A percentile compares a stretch with the other conserved stretches of the same genome.
These are phyloP conservation scores for Myriangium duriaei DNA, from an alignment of 2,329 filamentous ascomycete species.

Conservation along the genomic window DNA sequence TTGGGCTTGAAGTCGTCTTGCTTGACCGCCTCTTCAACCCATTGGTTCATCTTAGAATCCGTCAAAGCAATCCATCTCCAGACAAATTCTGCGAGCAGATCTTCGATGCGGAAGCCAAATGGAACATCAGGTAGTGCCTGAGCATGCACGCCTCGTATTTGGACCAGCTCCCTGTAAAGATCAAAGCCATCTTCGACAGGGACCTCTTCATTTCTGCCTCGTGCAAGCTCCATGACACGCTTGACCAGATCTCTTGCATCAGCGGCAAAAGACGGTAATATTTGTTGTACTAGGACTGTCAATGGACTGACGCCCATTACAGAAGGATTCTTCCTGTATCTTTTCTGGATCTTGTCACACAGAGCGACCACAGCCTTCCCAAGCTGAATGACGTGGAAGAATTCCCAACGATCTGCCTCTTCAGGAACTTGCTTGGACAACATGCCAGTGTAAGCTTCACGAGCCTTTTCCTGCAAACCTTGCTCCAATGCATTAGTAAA, in stretches of 20 bases:
- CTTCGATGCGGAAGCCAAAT: slow-evolving; percentile 82
- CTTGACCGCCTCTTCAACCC: slow-evolving; percentile 82
- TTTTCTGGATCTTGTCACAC: slow-evolving; percentile 79
- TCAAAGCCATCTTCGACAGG: slow-evolving; percentile 88
- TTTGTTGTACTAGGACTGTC: slow-evolving; percentile 64
- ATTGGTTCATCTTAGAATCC: slow-evolving; percentile 64
- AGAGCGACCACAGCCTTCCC: slow-evolving; percentile 76
- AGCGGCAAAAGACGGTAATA: slow-evolving; percentile 80
- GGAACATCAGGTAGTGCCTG: slow-evolving; percentile 57
- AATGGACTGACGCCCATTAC: slow-evolving; percentile 65
- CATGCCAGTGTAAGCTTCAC: slow-evolving; percentile 65
- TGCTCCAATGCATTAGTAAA: slow-evolving; percentile 62
- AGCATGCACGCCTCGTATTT: slow-evolving; percentile 69
- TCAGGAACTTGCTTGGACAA: slow-evolving; percentile 70
- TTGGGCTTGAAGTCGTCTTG: slow-evolving; percentile 77
- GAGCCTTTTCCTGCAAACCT: slow-evolving; percentile 60
- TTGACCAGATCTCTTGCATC: slow-evolving; percentile 78
- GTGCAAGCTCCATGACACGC: slow-evolving; percentile 62
- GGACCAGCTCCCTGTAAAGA: slow-evolving; percentile 76
- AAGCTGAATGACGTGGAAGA: slow-evolving; percentile 78
- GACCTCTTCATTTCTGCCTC: slow-evolving; percentile 59
- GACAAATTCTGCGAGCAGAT: slow-evolving; percentile 77
- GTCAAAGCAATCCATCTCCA: slow-evolving; percentile 87
- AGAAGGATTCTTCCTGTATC: slow-evolving; percentile 75
- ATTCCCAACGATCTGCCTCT: slow-evolving; percentile 74